These are phyloP conservation scores for Apiospora arundinis DNA, from an alignment of 2,329 filamentous ascomycete species.

Conservation along the genomic window DNA sequence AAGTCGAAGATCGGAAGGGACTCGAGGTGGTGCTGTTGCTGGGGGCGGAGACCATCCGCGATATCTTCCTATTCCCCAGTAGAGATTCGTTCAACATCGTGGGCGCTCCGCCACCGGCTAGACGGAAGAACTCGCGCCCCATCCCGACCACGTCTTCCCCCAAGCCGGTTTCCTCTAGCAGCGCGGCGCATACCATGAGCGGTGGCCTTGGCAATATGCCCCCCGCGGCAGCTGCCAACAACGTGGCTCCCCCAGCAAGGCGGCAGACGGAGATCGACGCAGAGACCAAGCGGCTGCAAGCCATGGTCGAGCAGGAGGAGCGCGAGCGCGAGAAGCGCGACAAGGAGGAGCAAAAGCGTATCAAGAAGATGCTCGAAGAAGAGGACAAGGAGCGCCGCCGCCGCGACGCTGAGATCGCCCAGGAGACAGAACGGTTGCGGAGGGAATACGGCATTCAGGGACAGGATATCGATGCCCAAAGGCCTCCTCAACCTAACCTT, in stretches of 20 bases:
- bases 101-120: constrained; percentile 30
- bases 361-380: constrained; percentile 69
- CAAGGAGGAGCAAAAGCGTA: constrained; percentile 59
- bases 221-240: constrained; percentile 40
- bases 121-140: constrained; percentile 54
- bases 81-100: constrained; percentile 80
- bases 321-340: constrained; percentile 64
- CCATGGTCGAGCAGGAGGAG: constrained; percentile 59
- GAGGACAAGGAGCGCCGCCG: constrained; percentile 67
- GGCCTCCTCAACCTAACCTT: constrained; percentile 38
- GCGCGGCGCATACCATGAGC: constrained; percentile 44
- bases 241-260: constrained; percentile 27
- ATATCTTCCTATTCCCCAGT: constrained; percentile 68
- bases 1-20: constrained; percentile 93
- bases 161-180: constrained; percentile 31
- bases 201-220: constrained; percentile 51
- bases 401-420: constrained; percentile 68
- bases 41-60: constrained; percentile 67
- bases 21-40: constrained; percentile 81
- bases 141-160: constrained; percentile 34
- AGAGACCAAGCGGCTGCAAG: constrained; percentile 77
- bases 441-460: constrained; percentile 69
- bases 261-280: constrained; percentile 61
- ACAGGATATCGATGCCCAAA: constrained; percentile 44
- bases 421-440: constrained; percentile 82